Conservation (phyloP, 2,329 filamentous ascomycete genomes). For the Neospermospora avenae region DNA sequence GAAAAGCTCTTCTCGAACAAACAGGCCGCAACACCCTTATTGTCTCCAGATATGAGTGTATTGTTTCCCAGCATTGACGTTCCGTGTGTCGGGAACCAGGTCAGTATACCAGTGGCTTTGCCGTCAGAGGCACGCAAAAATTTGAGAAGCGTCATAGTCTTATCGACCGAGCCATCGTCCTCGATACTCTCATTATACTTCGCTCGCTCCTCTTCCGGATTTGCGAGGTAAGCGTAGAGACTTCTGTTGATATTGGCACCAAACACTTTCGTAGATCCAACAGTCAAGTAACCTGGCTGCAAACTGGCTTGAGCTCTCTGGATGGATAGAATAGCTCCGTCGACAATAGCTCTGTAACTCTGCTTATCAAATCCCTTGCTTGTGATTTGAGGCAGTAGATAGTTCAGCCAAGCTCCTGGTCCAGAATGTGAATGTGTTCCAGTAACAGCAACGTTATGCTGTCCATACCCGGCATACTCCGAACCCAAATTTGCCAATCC, state of each 20-base stretch:
- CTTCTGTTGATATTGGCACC: constrained; percentile 88
- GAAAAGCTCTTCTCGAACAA: constrained; percentile 71
- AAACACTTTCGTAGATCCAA: constrained; percentile 65
- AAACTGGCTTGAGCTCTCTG: constrained; percentile 73
- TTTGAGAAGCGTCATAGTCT: constrained; percentile 70
- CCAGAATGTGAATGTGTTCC: constrained; percentile 93
- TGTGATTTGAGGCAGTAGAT: constrained; percentile 87
- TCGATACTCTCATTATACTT: constrained; percentile 57
- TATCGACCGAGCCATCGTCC: constrained; percentile 60
- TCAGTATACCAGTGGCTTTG: constrained; percentile 76
- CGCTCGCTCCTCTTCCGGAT: constrained; percentile 71
- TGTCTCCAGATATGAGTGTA: constrained; percentile 88
- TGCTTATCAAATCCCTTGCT: constrained; percentile 82
- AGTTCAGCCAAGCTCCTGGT: constrained; percentile 91
- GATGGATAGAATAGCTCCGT: constrained; percentile 80
- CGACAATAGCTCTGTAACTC: constrained; percentile 84
- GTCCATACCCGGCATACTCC: constrained; percentile 71
- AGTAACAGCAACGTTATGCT: constrained; percentile 82
- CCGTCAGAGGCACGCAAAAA: constrained; percentile 72
- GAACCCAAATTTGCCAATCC: constrained; percentile 65
- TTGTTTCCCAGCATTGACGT: constrained; percentile 91
- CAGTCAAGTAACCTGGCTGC: constrained; percentile 61
- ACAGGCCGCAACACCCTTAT: constrained; percentile 89
- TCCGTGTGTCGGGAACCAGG: constrained; percentile 90
- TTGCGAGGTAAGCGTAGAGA: constrained; percentile 81